Base-by-base conservation (phyloP, 768 basidiomycete genomes). In the Trametopsis cervina region DNA sequence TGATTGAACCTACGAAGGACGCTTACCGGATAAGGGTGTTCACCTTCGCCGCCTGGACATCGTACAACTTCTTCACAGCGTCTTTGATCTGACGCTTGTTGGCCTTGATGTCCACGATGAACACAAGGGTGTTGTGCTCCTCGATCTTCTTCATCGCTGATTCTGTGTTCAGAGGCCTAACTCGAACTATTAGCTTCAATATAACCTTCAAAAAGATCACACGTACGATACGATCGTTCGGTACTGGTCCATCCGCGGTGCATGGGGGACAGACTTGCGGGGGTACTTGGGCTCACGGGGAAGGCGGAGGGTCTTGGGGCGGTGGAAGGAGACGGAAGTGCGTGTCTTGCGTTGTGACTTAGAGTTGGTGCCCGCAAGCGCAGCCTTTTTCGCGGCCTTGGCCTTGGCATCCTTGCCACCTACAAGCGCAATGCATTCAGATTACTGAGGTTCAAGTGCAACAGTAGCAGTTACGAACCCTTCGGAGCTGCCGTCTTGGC, bases 41-140 rank as follows among this genome's bases (percentile, higher is more conserved):
- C 66, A 98, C 78, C 73, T 95, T 96, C 37, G 85, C 85, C 9
- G 92, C 89, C 70, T 94, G 82, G 45, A 98, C 94, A 63, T 96
- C 94, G 69, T 97, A 98, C 60, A 99, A 69, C 81, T 96, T 96
- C 83, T 97, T 97, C 60, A 99, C 93, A 1, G 96, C 96, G 60
- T 97, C 91, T 81, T 93, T 95, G 75, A 98, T 98, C 71, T 99
- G 92, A 40, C 92, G 83, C 81, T 99, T 99, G 83, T 96, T 99
- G 58, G 91, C 74, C 66, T 81, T 84, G 68, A 97, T 63, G 69
- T 97, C 94, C 45, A 96, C 93, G 52, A 98, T 85, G 77, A 98
- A 99, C 51, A 99, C 96, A 50, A 98, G 81, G 25, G 96, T 99
- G 72, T 99, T 98, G 78, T 97, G 85, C 70, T 97, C 95, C 78